Evolutionary conservation across 768 basidiomycete species (phyloP), one percentile per base, ranked within the genome.

Genomic region (Pulveroboletus ravenelii): DNA sequence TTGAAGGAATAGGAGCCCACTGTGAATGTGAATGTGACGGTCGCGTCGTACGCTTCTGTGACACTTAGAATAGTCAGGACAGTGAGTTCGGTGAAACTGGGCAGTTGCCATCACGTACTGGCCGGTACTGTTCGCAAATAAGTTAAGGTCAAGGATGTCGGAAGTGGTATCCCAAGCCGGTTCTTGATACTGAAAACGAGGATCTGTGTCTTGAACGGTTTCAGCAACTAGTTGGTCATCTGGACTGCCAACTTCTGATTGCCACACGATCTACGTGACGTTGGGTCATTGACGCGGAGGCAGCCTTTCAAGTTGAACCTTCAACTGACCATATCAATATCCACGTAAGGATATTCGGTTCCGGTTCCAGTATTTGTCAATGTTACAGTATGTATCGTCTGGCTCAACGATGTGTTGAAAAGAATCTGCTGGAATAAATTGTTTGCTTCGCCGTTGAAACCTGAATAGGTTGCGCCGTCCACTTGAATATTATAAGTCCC

Each of bases 401-500:
- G 62, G 4, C 48, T 38, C 44, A 80, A 56, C 27, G 66, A 63
- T 2, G 49, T 55, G 6, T 65, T 66, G 58, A 74, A 80, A n/a
- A 81, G 62, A 5, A 61, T 45, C 20, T 69, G 66, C 56, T 78
- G 76, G 54, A 74, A 80, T 17, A 60, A 17, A 30, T 56, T 41
- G 38, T 57, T 59, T 31, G 43, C 45, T 9, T 51, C 37, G 10
- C 76, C 77, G 48, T 67, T 67, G 17, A 53, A 45, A 25, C 52
- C 42, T 13, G 64, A 48, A 40, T 62, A 72, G 29, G 49, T 52
- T 10, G 42, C 55, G 27, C 64, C 49, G 61, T 82, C 78, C 1
- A 80, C 59, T 29, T 63, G 60, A 37, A 80, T 69, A 30, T 65
- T 64, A 55, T 71, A 82, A 10, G 47, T 56, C 0, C 80, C 78